A percentile compares a stretch with the other conserved stretches of the same genome.
Evolutionary conservation across 495 filamentous ascomycete species (phyloP).

Genomic region (Neurospora discreta): DNA sequence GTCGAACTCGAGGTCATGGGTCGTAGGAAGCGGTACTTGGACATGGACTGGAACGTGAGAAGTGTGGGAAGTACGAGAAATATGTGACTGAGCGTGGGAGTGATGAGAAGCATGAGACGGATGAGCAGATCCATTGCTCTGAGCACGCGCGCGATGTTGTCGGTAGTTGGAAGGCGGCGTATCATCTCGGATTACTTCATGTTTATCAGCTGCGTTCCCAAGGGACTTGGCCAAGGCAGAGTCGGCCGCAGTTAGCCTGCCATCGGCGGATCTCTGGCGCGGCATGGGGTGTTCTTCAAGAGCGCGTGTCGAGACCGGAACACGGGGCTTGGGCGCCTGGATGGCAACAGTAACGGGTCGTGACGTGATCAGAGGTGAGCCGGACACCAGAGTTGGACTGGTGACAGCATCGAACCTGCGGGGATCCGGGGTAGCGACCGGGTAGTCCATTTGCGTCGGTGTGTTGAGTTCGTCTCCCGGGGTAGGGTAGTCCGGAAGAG

Average conservation of each 20-base stretch:
- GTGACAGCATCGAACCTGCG: slow-evolving; percentile 44
- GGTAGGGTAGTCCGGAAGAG: slow-evolving; percentile 16
- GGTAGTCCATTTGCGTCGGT: slow-evolving; percentile 30
- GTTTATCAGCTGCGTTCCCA: background rate
- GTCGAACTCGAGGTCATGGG: slow-evolving; percentile 4
- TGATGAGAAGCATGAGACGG: background rate
- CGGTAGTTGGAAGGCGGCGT: background rate
- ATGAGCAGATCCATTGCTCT: background rate
- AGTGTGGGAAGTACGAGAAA: background rate
- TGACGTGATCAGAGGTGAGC: slow-evolving; percentile 10
- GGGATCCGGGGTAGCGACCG: slow-evolving; percentile 51
- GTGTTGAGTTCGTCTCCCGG: slow-evolving; percentile 21
- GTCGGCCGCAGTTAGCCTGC: slow-evolving; percentile 4
- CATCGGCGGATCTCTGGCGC: slow-evolving; percentile 5
- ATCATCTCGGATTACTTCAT: slow-evolving; percentile 6
- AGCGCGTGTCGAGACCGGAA: slow-evolving; percentile 30
- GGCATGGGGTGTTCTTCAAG: slow-evolving; percentile 22
- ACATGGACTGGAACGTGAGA: background rate
- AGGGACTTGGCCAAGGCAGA: background rate
- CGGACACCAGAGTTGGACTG: slow-evolving; percentile 35
- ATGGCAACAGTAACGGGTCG: slow-evolving; percentile 28
- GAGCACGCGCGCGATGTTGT: background rate
- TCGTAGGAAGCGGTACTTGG: background rate
- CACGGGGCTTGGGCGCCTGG: slow-evolving; percentile 36
- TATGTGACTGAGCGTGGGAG: background rate